These are phyloP conservation scores for Mycosphaerella sp. DNA, from an alignment of 2,329 filamentous ascomycete species.

Conservation along the genomic window DNA sequence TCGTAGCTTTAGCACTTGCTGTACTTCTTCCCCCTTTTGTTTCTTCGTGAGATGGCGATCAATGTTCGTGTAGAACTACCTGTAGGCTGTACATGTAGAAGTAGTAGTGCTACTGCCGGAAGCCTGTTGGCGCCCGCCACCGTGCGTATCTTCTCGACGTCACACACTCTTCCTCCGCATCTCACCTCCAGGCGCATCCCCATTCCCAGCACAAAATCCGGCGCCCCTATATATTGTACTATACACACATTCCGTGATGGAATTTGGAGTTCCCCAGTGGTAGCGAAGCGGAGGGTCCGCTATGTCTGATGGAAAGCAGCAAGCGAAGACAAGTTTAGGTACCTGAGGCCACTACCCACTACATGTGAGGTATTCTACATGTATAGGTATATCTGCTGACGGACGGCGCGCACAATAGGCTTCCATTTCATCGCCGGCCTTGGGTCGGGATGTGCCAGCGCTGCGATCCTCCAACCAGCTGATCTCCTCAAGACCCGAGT, in stretches of 20 bases:
- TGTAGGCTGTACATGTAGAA: no score
- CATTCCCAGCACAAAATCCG: background rate
- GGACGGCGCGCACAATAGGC: conserved; percentile 40
- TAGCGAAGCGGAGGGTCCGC: conserved; percentile 9
- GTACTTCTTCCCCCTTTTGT: background rate
- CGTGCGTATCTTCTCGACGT: background rate
- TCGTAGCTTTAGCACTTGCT: background rate
- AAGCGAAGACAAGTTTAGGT: conserved; percentile 25
- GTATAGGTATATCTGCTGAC: background rate
- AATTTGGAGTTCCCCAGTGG: background rate
- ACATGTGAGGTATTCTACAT: no score
- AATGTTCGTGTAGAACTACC: no score
- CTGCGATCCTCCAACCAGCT: conserved; percentile 85
- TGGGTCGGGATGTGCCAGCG: conserved; percentile 77
- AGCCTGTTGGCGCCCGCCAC: background rate
- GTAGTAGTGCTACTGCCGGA: no score
- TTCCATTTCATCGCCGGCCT: conserved; percentile 89
- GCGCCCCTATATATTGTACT: background rate
- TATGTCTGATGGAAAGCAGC: conserved; percentile 16
- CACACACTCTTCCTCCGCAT: background rate
- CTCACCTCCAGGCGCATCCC: background rate
- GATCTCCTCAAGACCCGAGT: conserved; percentile 95
- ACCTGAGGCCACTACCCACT: conserved; percentile 2
- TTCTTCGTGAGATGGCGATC: no score
- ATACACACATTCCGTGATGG: background rate